Conservation (phyloP, 495 filamentous ascomycete genomes). For the Penicillium bovifimosum region DNA sequence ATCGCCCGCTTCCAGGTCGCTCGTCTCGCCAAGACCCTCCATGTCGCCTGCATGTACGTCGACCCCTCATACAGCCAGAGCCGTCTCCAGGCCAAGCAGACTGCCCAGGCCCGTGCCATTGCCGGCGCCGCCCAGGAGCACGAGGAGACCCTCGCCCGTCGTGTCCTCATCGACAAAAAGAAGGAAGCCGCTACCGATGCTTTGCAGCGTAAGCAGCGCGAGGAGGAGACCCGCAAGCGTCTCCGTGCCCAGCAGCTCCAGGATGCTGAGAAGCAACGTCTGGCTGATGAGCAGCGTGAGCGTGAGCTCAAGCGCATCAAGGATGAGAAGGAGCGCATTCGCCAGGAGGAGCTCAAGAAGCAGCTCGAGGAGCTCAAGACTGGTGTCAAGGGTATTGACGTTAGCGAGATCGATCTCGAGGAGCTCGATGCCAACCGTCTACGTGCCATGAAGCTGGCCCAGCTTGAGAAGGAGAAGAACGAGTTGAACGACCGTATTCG, state of each 20-base stretch:
- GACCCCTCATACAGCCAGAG: conserved; percentile 80
- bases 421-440: conserved; percentile 85
- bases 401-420: conserved; percentile 69
- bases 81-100: conserved; percentile 71
- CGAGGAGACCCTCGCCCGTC: conserved; percentile 77
- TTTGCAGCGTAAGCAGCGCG: conserved; percentile 80
- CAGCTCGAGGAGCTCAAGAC: conserved; percentile 94
- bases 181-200: conserved; percentile 87
- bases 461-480: conserved; percentile 97
- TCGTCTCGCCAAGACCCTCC: conserved; percentile 84
- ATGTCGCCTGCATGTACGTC: conserved; percentile 89
- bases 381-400: conserved; percentile 71
- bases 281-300: conserved; percentile 84
- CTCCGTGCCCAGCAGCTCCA: conserved; percentile 77
- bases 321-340: conserved; percentile 86
- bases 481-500: conserved; percentile 83
- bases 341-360: conserved; percentile 89
- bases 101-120: conserved; percentile 71
- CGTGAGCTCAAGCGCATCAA: conserved; percentile 84
- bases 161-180: conserved; percentile 89
- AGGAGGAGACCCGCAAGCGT: conserved; percentile 80
- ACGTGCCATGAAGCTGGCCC: conserved; percentile 87
- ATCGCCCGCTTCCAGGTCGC: conserved; percentile 94
- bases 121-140: conserved; percentile 90
- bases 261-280: conserved; percentile 79